A percentile compares a stretch with the other conserved stretches of the same genome.
Evolutionary conservation across 2,329 filamentous ascomycete species (phyloP).

Genomic region (Microdochium nivale): DNA sequence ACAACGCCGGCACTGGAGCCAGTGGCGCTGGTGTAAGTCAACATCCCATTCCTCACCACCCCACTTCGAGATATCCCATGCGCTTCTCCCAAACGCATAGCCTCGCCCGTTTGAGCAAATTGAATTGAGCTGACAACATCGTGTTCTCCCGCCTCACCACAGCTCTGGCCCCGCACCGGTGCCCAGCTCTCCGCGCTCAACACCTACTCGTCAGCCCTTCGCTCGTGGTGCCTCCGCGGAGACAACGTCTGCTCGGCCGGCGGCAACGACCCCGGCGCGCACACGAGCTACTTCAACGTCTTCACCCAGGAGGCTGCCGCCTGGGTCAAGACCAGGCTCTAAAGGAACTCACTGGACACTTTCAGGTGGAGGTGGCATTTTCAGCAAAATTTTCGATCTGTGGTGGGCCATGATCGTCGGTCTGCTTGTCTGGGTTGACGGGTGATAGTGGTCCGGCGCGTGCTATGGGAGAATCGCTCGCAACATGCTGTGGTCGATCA

Average conservation of each 20-base stretch:
- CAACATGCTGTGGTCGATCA: too few species aligned
- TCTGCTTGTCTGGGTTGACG: too few species aligned
- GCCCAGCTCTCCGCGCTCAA: constrained; percentile 10
- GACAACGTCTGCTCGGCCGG: constrained; percentile 21
- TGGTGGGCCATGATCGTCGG: too few species aligned
- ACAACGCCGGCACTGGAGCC: constrained; percentile 16
- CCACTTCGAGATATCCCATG: too few species aligned
- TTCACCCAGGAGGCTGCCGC: constrained; percentile 14
- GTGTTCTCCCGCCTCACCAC: background rate
- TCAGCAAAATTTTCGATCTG: too few species aligned
- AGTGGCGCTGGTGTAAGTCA: constrained; percentile 8
- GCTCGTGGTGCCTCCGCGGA: constrained; percentile 16
- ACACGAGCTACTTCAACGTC: constrained; percentile 20
- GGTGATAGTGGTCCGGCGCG: too few species aligned
- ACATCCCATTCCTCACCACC: background rate
- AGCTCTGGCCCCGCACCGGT: constrained; percentile 13
- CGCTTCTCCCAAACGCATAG: background rate
- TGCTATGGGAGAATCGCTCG: too few species aligned
- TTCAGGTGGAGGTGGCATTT: too few species aligned
- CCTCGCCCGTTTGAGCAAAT: background rate
- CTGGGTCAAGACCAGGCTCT: constrained; percentile 16
- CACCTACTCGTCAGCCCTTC: constrained; percentile 11
- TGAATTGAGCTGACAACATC: too few species aligned
- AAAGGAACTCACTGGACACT: too few species aligned
- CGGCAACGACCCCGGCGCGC: constrained; percentile 11